A percentile compares a stretch with the other conserved stretches of the same genome.
Evolutionary conservation across 2,329 filamentous ascomycete species (phyloP).

Genomic region (Metarhizium brunneum): DNA sequence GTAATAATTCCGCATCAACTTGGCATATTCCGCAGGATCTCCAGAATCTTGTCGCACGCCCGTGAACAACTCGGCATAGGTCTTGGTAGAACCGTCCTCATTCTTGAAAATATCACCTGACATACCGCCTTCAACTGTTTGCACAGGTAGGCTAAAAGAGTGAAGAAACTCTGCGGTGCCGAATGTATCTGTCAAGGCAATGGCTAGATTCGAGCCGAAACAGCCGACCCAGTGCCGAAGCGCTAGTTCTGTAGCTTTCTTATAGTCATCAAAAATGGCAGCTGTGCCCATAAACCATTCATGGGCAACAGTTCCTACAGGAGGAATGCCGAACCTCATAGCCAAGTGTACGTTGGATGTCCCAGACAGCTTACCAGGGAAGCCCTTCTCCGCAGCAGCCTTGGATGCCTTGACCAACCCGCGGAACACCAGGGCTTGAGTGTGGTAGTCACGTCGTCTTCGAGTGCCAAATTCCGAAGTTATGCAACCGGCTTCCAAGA

Average conservation of each 20-base stretch:
- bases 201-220: slow-evolving; percentile 76
- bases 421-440: slow-evolving; percentile 82
- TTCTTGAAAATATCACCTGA: slow-evolving; percentile 31
- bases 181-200: slow-evolving; percentile 94
- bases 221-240: slow-evolving; percentile 84
- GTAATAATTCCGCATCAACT: slow-evolving; percentile 74
- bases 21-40: slow-evolving; percentile 71
- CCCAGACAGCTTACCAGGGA: slow-evolving; percentile 67
- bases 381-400: slow-evolving; percentile 55
- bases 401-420: slow-evolving; percentile 73
- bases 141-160: slow-evolving; percentile 63
- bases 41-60: slow-evolving; percentile 89
- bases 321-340: slow-evolving; percentile 78
- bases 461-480: slow-evolving; percentile 93
- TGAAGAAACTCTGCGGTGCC: slow-evolving; percentile 83
- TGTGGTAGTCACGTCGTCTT: slow-evolving; percentile 85
- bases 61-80: slow-evolving; percentile 73
- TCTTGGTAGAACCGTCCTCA: slow-evolving; percentile 36
- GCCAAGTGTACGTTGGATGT: slow-evolving; percentile 97
- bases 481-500: slow-evolving; percentile 75
- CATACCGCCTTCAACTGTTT: slow-evolving; percentile 32
- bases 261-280: slow-evolving; percentile 80
- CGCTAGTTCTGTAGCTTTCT: slow-evolving; percentile 72
- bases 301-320: slow-evolving; percentile 83
- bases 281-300: slow-evolving; percentile 99